Conservation (phyloP, 192 early-diverging fungal genomes). For the Borealophlyctis nickersoniae region DNA sequence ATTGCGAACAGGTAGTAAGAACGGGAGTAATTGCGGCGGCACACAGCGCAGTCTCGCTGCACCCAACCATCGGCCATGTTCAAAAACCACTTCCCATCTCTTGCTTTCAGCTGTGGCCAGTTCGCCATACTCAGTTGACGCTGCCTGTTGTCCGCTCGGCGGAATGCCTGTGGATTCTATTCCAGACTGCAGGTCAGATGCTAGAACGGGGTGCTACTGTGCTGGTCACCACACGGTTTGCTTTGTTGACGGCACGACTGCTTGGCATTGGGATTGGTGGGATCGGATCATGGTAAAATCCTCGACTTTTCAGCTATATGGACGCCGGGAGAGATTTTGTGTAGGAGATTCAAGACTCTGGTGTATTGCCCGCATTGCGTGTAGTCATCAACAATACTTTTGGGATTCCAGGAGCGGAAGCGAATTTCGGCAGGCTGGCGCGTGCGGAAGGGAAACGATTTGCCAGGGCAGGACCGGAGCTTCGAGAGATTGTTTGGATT, state of each 20-base stretch:
- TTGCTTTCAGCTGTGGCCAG: conserved; percentile 6
- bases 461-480: too few relatives aligned
- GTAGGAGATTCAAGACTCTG: neutral
- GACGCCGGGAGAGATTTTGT: neutral
- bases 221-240: conserved; percentile 32
- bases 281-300: neutral
- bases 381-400: neutral
- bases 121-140: conserved; percentile 29
- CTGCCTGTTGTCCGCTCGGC: conserved; percentile 25
- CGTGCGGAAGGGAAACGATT: too few relatives aligned
- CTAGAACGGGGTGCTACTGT: conserved; percentile 26
- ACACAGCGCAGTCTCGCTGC: conserved; percentile 12
- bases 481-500: neutral
- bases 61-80: too few relatives aligned
- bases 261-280: neutral
- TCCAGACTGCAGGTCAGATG: conserved; percentile 21
- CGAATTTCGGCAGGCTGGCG: too few relatives aligned
- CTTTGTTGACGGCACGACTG: conserved; percentile 8
- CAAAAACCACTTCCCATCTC: conserved; percentile 25
- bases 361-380: neutral
- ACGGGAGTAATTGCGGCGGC: neutral
- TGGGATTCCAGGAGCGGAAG: too few relatives aligned
- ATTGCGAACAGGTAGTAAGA: too few relatives aligned
- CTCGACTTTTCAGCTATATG: neutral
- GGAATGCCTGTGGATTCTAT: conserved; percentile 28